Conservation (phyloP, 495 filamentous ascomycete species). For the Tuber aestivum region DNA sequence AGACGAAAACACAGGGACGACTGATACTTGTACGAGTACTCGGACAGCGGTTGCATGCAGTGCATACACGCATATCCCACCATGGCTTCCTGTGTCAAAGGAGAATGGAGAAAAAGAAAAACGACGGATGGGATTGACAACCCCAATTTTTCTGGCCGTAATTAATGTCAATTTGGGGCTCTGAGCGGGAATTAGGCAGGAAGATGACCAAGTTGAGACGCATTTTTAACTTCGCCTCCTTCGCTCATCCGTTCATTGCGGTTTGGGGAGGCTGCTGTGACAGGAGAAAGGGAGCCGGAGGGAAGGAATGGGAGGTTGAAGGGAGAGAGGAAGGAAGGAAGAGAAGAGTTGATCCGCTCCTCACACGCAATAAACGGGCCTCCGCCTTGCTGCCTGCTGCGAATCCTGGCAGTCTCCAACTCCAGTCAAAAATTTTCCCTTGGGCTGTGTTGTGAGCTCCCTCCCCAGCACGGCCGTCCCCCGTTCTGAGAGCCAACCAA, state of each 20-base stretch:
- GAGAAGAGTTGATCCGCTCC: neutral
- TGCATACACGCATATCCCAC: neutral
- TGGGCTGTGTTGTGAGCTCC: neutral
- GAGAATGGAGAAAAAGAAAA: neutral
- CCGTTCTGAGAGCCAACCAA: neutral
- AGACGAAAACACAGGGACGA: neutral
- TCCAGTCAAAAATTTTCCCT: neutral
- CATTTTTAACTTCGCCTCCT: slow-evolving; percentile 37
- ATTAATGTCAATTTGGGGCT: slow-evolving; percentile 31
- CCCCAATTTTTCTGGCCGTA: neutral
- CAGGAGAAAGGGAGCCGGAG: neutral
- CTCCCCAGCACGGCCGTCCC: neutral
- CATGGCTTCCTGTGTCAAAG: neutral
- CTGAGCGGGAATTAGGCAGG: slow-evolving; percentile 10
- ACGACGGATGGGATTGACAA: neutral
- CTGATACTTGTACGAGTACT: too few relatives aligned
- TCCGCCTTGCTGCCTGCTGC: neutral
- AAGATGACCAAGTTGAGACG: slow-evolving; percentile 27
- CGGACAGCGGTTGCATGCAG: neutral
- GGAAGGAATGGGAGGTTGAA: neutral
- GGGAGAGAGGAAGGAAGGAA: too few relatives aligned
- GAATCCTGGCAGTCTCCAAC: neutral
- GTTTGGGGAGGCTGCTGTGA: neutral
- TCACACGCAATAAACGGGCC: neutral
- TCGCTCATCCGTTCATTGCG: slow-evolving; percentile 10